A percentile compares a stretch with the other conserved stretches of the same genome.
Evolutionary conservation across 2,329 filamentous ascomycete genomes (phyloP).

Genomic region (Cercospora brassicicola): DNA sequence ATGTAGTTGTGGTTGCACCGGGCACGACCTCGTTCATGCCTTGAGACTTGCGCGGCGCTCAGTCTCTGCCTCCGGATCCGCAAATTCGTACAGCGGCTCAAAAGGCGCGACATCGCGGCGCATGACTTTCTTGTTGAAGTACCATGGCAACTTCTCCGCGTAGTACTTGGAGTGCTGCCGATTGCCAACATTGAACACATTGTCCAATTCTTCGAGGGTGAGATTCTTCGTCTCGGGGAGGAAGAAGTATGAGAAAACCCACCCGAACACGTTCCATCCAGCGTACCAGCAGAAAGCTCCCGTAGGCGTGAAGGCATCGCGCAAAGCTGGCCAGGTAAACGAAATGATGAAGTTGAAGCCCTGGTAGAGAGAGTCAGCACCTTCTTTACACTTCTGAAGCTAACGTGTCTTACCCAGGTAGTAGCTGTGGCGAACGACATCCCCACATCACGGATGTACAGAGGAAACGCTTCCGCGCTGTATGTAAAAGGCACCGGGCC

Average conservation of each 20-base stretch:
- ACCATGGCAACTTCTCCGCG: constrained; percentile 31
- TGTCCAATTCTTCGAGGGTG: constrained; percentile 60
- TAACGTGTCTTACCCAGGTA: constrained; percentile 47
- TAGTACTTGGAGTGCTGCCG: constrained; percentile 31
- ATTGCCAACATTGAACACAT: constrained; percentile 47
- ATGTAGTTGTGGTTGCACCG: background rate
- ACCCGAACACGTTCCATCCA: constrained; percentile 43
- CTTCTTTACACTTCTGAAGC: background rate
- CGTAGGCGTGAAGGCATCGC: constrained; percentile 50
- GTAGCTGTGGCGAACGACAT: constrained; percentile 53
- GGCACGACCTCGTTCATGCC: background rate
- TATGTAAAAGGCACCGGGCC: constrained; percentile 51
- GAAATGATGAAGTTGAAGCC: constrained; percentile 37
- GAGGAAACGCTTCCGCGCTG: constrained; percentile 47
- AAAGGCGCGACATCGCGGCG: constrained; percentile 27
- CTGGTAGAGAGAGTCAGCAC: constrained; percentile 4
- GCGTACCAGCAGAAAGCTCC: constrained; percentile 59
- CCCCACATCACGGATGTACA: constrained; percentile 44
- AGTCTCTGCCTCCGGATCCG: constrained; percentile 12
- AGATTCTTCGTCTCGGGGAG: constrained; percentile 52
- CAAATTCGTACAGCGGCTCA: constrained; percentile 23
- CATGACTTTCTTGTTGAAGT: constrained; percentile 26
- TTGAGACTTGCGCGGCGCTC: constrained; percentile 13
- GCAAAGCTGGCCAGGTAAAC: constrained; percentile 51
- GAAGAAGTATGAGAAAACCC: constrained; percentile 30